Base-by-base conservation (phyloP, 1,139 yeast species). In the Taphrina populina region DNA sequence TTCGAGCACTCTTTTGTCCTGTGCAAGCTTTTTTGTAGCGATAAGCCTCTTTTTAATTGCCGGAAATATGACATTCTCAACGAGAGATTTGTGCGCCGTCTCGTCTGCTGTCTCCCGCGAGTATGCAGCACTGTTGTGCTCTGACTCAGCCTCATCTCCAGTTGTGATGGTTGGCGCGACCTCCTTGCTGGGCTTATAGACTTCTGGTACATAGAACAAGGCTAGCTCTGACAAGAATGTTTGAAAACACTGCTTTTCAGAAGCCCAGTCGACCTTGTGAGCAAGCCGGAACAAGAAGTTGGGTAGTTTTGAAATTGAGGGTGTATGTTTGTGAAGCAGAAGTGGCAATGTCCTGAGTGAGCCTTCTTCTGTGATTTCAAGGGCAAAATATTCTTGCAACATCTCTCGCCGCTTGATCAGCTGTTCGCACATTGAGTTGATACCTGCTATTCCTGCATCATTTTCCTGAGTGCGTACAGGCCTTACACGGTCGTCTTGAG, bases 331-430 rank as follows among this genome's bases (percentile, higher is more conserved):
- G 58, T 77, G 78, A 36, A 86, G 61, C 2, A 92, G 68, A 69
- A 90, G 69, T 0, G 98, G 98, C 2, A 92, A 59, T 3, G 82
- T 68, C 2, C 56, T 59, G 2, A 88, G 61, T 24, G 62, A 64
- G 0, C 74, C 73, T 3, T 69, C 69, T 0, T 64, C 67, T 2
- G 66, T 66, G 1, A 82, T 63, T 5, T 66, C 70, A 3, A 90
- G 73, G 11, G 76, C 74, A 66, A 88, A 92, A 64, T 94, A 92
- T 62, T 90, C 96, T 7, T 70, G 66, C 54, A 85, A 74, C 98
- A 94, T 92, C 11, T 82, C 88, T 35, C 71, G 71, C 85, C 83
- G 82, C 0, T 65, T 67, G 1, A 70, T 62, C 0, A 61, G 61
- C 8, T 65, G 63, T n/a, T n/a, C n/a, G n/a, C n/a, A n/a, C n/a